phyloP scores from a whole-genome alignment of 2,329 filamentous ascomycete species.

The Tympanopsis confertula region DNA sequence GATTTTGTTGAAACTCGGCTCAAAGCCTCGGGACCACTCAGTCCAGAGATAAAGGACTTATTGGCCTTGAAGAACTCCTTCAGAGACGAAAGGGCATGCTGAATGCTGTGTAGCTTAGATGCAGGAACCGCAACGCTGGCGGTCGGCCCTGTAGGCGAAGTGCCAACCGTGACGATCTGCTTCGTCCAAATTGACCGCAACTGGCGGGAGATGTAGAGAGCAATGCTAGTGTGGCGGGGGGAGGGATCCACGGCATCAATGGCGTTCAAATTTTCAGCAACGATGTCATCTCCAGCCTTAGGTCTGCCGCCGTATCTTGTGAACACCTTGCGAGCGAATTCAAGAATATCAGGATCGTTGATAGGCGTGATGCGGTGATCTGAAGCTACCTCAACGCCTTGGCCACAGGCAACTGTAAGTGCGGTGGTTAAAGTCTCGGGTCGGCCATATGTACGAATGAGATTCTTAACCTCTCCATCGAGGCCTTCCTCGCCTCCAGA shows the following conservation, averaged over 20 bases:
- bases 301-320: constrained; percentile 24
- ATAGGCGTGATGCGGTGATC: constrained; percentile 71
- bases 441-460: constrained; percentile 76
- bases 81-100: constrained; percentile 13
- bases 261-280: background rate
- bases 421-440: constrained; percentile 83
- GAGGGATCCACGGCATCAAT: constrained; percentile 49
- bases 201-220: constrained; percentile 52
- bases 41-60: constrained; percentile 89
- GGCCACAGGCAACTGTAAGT: constrained; percentile 86
- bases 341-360: constrained; percentile 73
- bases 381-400: constrained; percentile 65
- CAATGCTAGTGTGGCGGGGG: constrained; percentile 53
- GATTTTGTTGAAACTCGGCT: constrained; percentile 71
- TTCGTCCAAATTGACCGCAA: constrained; percentile 55
- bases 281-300: background rate
- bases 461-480: constrained; percentile 70
- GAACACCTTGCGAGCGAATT: constrained; percentile 79
- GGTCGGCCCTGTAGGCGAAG: constrained; percentile 26
- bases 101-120: constrained; percentile 44
- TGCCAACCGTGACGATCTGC: constrained; percentile 25
- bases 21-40: constrained; percentile 80
- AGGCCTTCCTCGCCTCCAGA: constrained; percentile 68
- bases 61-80: constrained; percentile 64
- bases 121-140: constrained; percentile 37